These are phyloP conservation scores for Nissolia schottii DNA, from an alignment of 306 rosid genomes.

Conservation along the genomic window DNA sequence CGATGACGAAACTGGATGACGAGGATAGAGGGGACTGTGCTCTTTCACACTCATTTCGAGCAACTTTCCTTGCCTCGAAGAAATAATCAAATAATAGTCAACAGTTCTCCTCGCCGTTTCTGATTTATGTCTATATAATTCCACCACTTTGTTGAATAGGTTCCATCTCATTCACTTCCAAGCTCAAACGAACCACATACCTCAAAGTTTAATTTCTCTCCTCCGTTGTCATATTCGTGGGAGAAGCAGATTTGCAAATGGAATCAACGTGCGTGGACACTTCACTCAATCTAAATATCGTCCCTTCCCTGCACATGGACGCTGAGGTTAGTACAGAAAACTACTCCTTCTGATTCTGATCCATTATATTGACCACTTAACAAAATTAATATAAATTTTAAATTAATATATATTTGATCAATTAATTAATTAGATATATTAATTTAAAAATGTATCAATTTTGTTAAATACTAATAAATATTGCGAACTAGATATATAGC, in stretches of 20 bases:
- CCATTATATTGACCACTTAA: no score
- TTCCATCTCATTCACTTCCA: not conserved
- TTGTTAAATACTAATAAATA: no score
- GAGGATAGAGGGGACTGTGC: not conserved
- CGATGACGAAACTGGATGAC: slow-evolving; percentile 28
- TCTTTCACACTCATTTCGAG: slow-evolving; percentile 34
- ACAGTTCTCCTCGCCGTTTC: not conserved
- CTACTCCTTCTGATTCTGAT: no score
- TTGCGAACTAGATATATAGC: no score
- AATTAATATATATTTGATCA: no score
- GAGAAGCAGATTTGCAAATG: slow-evolving; percentile 23
- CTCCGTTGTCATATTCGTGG: not conserved
- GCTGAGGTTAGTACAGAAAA: no score
- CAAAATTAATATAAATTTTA: no score
- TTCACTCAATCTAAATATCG: slow-evolving; percentile 56
- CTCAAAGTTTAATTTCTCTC: not conserved
- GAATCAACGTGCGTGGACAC: slow-evolving; percentile 33
- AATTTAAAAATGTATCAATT: no score
- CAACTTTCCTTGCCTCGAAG: slow-evolving; percentile 26
- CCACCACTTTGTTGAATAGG: not conserved
- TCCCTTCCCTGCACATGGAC: slow-evolving; percentile 24
- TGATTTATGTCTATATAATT: not conserved
- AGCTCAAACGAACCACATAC: not conserved
- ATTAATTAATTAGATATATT: no score
- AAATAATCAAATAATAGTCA: not conserved